Evolutionary conservation across 2,329 filamentous ascomycete species (phyloP), one percentile per base, ranked within the genome.

Genomic region (Diplocarpon mali): DNA sequence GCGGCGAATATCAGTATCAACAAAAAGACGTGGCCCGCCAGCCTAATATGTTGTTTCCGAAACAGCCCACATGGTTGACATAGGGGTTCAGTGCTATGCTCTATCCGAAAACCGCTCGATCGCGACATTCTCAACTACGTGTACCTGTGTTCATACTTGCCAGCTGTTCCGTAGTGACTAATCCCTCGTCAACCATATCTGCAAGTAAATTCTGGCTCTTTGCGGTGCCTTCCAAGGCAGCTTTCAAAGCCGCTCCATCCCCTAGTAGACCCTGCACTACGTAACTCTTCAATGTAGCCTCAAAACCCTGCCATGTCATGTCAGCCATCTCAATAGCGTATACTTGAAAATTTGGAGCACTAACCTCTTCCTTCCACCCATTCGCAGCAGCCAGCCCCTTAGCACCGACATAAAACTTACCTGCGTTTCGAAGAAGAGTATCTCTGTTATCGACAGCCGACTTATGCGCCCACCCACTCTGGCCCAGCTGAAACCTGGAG

Each of bases 401-500:
- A 7, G 72, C 73, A 32, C 75, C 74, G 15, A 71, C 68, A 53
- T 76, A 79, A 54, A 74, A 78, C 5, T 69, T 74, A 49, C 71
- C 69, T 1, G 75, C 73, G 52, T 79, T 79, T 44, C 68, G 69
- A 31, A 75, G 56, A 11, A 78, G 60, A 2, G 67, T 70, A 5
- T 61, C 52, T 3, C 61, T 63, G 53, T 72, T 70, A 38, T 67
- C 66, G 20, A 62, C 57, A 4, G 69, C 66, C 38, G 67, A 53
- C 4, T 60, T 54, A 40, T 69, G 64, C 17, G 64, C 61, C 14
- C 35, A 13, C 17, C 35, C 40, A 55, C 58, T 66, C 1, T 71
- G 67, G 2, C 71, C 70, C 24, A 79, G 58, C 32, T 69, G 67
- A 59, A 69, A 70, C 30, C 75, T 67, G 28, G 70, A 62, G 50